A percentile compares a stretch with the other conserved stretches of the same genome.
phyloP scores from a whole-genome alignment of 371 early-diverging fungal genomes.

The Rhizopus delemar region DNA sequence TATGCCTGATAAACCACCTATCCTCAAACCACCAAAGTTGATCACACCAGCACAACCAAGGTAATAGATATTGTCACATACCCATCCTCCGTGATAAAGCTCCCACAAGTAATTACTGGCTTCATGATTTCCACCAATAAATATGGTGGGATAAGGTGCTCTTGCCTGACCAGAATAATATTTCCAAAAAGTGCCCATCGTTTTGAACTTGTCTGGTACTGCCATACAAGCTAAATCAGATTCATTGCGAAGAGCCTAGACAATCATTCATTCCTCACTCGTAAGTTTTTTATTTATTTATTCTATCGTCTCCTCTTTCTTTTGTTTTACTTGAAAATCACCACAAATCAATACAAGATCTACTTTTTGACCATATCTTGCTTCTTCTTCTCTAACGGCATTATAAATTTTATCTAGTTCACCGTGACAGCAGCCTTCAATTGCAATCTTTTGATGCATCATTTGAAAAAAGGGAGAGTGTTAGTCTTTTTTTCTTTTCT shows the following conservation, averaged over 20 bases:
- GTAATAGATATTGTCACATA: constrained; percentile 90
- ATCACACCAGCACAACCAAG: constrained; percentile 86
- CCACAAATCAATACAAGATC: constrained; percentile 96
- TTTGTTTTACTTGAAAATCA: constrained; percentile 82
- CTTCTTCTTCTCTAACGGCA: constrained; percentile 61
- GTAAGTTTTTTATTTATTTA: not conserved
- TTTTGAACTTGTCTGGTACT: constrained; percentile 80
- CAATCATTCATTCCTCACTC: too few species aligned
- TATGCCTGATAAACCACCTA: constrained; percentile 93
- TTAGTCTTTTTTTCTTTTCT: not conserved
- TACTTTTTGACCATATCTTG: constrained; percentile 56
- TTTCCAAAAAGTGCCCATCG: constrained; percentile 84
- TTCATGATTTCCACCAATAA: constrained; percentile 98
- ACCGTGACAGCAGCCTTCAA: constrained; percentile 97
- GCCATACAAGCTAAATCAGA: constrained; percentile 81
- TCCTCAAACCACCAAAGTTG: constrained; percentile 83
- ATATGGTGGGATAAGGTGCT: constrained; percentile 88
- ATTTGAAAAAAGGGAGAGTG: not conserved
- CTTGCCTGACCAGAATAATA: constrained; percentile 85
- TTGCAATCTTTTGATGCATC: constrained; percentile 65
- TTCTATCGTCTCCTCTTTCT: not conserved
- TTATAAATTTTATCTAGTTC: constrained; percentile 86
- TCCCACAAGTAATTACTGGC: constrained; percentile 92
- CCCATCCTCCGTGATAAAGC: constrained; percentile 97
- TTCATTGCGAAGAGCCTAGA: constrained; percentile 79